These are phyloP conservation scores for Rhizophagus prolifer DNA, from an alignment of 192 early-diverging fungal genomes.

Conservation along the genomic window DNA sequence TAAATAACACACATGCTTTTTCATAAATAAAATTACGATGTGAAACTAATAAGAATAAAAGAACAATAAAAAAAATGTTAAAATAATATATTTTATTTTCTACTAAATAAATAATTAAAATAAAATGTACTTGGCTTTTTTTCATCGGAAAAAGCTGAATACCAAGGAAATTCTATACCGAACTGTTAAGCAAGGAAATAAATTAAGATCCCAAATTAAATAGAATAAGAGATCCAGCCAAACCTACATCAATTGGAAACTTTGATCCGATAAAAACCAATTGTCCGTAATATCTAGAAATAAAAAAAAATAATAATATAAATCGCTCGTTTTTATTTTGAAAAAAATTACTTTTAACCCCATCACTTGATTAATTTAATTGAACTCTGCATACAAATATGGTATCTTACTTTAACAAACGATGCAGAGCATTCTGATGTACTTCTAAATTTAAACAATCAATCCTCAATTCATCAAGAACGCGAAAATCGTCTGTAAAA, in stretches of 20 bases:
- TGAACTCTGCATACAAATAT: background rate
- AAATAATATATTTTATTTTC: background rate
- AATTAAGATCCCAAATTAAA: slow-evolving; percentile 15
- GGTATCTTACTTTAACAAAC: slow-evolving; percentile 59
- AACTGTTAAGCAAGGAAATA: slow-evolving; percentile 38
- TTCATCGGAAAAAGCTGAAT: slow-evolving; percentile 61
- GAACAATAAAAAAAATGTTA: background rate
- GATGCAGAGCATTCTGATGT: slow-evolving; percentile 62
- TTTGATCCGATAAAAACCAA: slow-evolving; percentile 80
- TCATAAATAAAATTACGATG: slow-evolving; percentile 81
- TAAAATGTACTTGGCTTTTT: slow-evolving; percentile 47
- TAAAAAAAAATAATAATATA: background rate
- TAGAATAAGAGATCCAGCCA: slow-evolving; percentile 32
- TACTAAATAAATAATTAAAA: background rate
- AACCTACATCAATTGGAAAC: slow-evolving; percentile 82
- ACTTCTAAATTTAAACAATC: slow-evolving; percentile 65
- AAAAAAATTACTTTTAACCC: background rate
- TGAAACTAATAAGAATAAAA: slow-evolving; percentile 43
- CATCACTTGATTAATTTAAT: background rate
- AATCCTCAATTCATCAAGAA: slow-evolving; percentile 73
- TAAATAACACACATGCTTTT: slow-evolving; percentile 80
- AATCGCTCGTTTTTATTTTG: background rate
- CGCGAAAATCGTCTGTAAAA: slow-evolving; percentile 84
- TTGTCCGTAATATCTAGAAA: slow-evolving; percentile 79
- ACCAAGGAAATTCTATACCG: slow-evolving; percentile 72